phyloP scores from a whole-genome alignment of 208 protist genomes.

The Herpetomonas tarakana region DNA sequence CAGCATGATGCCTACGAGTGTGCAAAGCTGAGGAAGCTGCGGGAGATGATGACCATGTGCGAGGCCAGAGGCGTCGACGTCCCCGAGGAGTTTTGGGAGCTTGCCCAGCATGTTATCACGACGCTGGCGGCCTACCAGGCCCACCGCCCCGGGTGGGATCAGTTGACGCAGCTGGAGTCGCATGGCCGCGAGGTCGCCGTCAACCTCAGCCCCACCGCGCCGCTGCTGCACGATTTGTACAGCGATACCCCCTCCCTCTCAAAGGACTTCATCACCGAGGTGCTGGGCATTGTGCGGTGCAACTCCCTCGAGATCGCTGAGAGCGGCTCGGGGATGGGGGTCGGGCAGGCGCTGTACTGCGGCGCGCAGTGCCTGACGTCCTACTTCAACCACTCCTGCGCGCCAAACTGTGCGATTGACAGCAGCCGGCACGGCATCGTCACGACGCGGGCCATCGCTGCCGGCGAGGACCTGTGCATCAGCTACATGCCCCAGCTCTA shows the following conservation, averaged over 20 bases:
- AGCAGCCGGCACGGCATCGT: slow-evolving; percentile 31
- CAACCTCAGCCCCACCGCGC: slow-evolving; percentile 40
- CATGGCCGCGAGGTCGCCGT: slow-evolving; percentile 66
- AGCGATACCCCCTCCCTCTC: slow-evolving; percentile 17
- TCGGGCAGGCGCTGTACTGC: slow-evolving; percentile 75
- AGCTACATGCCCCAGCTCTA: slow-evolving; percentile 87
- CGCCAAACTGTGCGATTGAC: slow-evolving; percentile 79
- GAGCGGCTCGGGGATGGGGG: slow-evolving; percentile 39
- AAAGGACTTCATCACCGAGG: slow-evolving; percentile 23
- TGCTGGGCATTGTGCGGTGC: slow-evolving; percentile 75
- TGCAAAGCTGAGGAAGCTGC: slow-evolving; percentile 34
- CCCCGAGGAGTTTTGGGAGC: slow-evolving; percentile 63
- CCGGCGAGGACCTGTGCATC: slow-evolving; percentile 78
- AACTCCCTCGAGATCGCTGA: slow-evolving; percentile 76
- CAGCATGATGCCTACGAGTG: slow-evolving; percentile 79
- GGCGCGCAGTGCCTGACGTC: slow-evolving; percentile 32
- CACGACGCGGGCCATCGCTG: slow-evolving; percentile 49
- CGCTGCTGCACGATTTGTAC: slow-evolving; percentile 45
- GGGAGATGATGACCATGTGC: slow-evolving; percentile 43
- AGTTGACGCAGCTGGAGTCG: slow-evolving; percentile 38
- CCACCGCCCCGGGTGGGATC: slow-evolving; percentile 33
- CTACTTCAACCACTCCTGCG: slow-evolving; percentile 86
- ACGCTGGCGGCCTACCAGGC: slow-evolving; percentile 46
- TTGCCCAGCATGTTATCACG: slow-evolving; percentile 69
- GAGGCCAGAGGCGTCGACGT: slow-evolving; percentile 29